A percentile compares a stretch with the other conserved stretches of the same genome.
Conservation (phyloP, 2,329 filamentous ascomycete species). For the Parafenestella ontariensis region DNA sequence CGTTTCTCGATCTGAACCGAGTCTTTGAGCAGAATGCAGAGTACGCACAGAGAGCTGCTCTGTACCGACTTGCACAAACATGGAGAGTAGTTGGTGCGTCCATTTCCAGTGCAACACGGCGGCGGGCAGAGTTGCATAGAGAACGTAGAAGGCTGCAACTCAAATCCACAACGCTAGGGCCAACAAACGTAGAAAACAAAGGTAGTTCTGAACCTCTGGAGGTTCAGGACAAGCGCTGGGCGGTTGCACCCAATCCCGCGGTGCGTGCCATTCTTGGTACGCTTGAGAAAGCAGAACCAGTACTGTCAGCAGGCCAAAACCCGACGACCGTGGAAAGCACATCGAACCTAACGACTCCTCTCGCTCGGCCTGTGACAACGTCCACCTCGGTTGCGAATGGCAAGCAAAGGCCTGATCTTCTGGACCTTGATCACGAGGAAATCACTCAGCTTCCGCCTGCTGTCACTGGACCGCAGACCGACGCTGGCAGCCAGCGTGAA, state of each 20-base stretch:
- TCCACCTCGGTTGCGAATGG: constrained; percentile 5
- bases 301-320: constrained; percentile 25
- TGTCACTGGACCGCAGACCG: constrained; percentile 32
- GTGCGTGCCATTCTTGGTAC: constrained; percentile 42
- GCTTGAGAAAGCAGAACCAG: constrained; percentile 38
- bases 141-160: constrained; percentile 31
- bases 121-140: constrained; percentile 45
- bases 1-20: constrained; percentile 45
- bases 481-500: constrained; percentile 7
- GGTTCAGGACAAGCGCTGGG: constrained; percentile 30
- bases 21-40: constrained; percentile 62
- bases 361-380: constrained; percentile 54
- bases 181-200: constrained; percentile 14
- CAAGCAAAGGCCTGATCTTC: constrained; percentile 27
- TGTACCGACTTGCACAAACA: constrained; percentile 62
- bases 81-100: constrained; percentile 64
- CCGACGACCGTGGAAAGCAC: constrained; percentile 54
- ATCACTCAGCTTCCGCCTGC: constrained; percentile 47
- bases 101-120: constrained; percentile 57
- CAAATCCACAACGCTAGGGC: constrained; percentile 18
- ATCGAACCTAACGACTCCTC: constrained; percentile 64
- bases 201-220: constrained; percentile 21
- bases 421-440: constrained; percentile 48
- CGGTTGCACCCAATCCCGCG: constrained; percentile 36
- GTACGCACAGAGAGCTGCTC: constrained; percentile 58